Conservation (phyloP, 371 early-diverging fungal species). For the Rhizopus delemar region DNA sequence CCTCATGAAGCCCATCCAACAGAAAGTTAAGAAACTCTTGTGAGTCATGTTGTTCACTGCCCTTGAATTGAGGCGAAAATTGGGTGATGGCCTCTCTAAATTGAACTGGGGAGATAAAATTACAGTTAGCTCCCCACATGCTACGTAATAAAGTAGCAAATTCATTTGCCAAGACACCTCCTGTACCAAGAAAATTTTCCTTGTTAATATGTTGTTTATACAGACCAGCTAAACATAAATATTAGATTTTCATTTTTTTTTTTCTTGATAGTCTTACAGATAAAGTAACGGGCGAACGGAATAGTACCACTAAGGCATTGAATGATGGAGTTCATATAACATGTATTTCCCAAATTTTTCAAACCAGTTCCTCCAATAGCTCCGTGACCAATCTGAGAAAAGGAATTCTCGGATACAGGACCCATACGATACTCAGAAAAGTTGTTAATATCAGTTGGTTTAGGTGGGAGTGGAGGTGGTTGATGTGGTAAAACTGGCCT, state of each 20-base stretch:
- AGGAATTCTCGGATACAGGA: conserved; percentile 17
- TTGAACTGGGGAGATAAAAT: conserved; percentile 52
- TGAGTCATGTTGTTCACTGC: conserved; percentile 78
- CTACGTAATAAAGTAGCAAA: conserved; percentile 65
- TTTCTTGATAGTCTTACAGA: conserved; percentile 32
- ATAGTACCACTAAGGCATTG: conserved; percentile 89
- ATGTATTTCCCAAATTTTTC: conserved; percentile 95
- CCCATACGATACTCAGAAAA: conserved; percentile 10
- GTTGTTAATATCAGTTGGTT: conserved; percentile 10
- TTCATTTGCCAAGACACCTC: conserved; percentile 67
- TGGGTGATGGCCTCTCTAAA: conserved; percentile 58
- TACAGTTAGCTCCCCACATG: conserved; percentile 65
- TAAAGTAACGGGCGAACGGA: conserved; percentile 79
- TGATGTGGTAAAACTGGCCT: background rate
- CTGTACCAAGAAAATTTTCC: conserved; percentile 72
- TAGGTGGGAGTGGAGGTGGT: conserved; percentile 12
- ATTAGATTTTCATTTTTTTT: background rate
- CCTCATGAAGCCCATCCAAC: conserved; percentile 79
- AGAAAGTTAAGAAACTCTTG: conserved; percentile 76
- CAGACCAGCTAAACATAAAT: conserved; percentile 50
- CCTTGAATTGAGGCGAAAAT: conserved; percentile 68
- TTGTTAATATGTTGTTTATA: conserved; percentile 70
- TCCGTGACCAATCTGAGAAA: conserved; percentile 23
- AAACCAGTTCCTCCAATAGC: conserved; percentile 75
- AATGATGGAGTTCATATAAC: conserved; percentile 94